Conservation (phyloP, 106 monocot genomes). For the Triglochin maritima region DNA sequence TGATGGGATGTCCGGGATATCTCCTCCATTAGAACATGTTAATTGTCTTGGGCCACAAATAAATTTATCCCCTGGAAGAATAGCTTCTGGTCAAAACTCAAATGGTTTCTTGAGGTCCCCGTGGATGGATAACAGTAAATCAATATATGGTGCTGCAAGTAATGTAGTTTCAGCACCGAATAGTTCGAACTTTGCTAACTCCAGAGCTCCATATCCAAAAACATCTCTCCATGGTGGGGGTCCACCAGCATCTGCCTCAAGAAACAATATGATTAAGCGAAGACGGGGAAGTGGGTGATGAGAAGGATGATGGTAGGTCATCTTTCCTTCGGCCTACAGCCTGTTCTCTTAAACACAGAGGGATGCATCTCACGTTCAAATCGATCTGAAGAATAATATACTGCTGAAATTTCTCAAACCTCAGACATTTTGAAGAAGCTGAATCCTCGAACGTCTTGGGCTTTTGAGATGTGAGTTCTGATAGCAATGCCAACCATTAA, state of each 20-base stretch:
- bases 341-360: too few relatives aligned
- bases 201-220: not conserved
- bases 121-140: conserved; percentile 11
- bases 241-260: not conserved
- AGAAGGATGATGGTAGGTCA: too few relatives aligned
- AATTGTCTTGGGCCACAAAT: conserved; percentile 4
- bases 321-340: too few relatives aligned
- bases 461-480: too few relatives aligned
- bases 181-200: not conserved
- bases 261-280: conserved; percentile 9
- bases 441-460: too few relatives aligned
- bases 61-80: conserved; percentile 12
- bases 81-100: conserved; percentile 10
- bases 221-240: not conserved
- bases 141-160: not conserved
- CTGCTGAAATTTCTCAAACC: too few relatives aligned
- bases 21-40: conserved; percentile 15
- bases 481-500: too few relatives aligned
- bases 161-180: not conserved
- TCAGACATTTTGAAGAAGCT: too few relatives aligned
- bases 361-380: too few relatives aligned
- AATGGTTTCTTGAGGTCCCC: conserved; percentile 36
- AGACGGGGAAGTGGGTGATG: conserved; percentile 13
- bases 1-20: conserved; percentile 36
- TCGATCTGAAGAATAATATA: too few relatives aligned